Evolutionary conservation across 352 stramenopile species (phyloP).

Genomic region (Albugo candida): DNA sequence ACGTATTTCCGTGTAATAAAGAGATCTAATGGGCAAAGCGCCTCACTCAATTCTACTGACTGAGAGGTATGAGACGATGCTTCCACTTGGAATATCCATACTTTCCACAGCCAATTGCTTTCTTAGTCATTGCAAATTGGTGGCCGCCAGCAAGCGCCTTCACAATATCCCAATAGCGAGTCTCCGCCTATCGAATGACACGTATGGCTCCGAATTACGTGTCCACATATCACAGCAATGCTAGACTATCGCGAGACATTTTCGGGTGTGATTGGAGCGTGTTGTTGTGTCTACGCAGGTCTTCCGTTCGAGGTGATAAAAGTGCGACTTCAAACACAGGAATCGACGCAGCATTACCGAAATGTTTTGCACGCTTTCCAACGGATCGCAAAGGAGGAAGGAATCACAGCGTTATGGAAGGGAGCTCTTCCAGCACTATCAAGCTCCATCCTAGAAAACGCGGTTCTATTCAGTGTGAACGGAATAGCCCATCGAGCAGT

Average conservation of each 20-base stretch:
- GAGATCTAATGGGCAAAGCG: no score
- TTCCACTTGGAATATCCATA: no score
- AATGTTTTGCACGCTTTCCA: conserved; percentile 43
- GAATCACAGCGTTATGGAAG: conserved; percentile 64
- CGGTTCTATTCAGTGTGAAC: conserved; percentile 78
- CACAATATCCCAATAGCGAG: neutral
- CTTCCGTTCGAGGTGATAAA: conserved; percentile 82
- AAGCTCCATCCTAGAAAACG: conserved; percentile 80
- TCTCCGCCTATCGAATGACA: neutral
- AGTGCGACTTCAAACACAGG: conserved; percentile 66
- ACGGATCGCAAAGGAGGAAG: conserved; percentile 54
- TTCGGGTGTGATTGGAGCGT: conserved; percentile 50
- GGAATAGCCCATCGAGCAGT: conserved; percentile 47
- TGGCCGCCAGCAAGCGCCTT: neutral
- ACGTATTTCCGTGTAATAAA: no score
- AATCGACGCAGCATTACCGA: conserved; percentile 29
- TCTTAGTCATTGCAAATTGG: neutral
- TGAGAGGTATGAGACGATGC: no score
- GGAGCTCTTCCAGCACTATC: conserved; percentile 70
- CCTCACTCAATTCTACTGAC: no score
- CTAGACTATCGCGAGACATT: conserved; percentile 57
- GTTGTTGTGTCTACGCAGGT: conserved; percentile 65
- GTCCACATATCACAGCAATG: no score
- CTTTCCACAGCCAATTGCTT: neutral
- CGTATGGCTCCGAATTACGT: conserved; percentile 1